These are phyloP conservation scores for Claviceps arundinis DNA, from an alignment of 2,329 filamentous ascomycete species.

Conservation along the genomic window DNA sequence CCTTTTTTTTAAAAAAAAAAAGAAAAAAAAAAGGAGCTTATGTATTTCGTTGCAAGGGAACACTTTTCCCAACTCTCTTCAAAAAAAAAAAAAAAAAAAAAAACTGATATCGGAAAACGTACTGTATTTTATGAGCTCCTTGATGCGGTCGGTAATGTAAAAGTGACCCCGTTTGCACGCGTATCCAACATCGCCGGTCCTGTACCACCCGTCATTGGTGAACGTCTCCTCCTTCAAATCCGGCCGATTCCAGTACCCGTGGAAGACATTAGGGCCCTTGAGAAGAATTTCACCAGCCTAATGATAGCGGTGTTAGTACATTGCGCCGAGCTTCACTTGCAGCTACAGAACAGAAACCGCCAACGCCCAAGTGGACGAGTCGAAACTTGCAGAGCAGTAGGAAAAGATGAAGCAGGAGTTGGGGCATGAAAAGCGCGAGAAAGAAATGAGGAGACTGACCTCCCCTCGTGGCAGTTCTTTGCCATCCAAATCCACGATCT, in stretches of 20 bases:
- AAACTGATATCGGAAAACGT: constrained; percentile 11
- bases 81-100: too few species aligned
- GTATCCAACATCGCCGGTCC: constrained; percentile 76
- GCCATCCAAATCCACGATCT: constrained; percentile 56
- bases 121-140: constrained; percentile 49
- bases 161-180: constrained; percentile 68
- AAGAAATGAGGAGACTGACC: constrained; percentile 11
- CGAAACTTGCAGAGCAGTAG: background rate
- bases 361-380: background rate
- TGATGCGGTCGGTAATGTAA: constrained; percentile 78
- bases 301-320: background rate
- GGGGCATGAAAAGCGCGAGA: background rate
- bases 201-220: constrained; percentile 72
- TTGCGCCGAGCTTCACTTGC: background rate
- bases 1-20: too few species aligned
- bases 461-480: constrained; percentile 41
- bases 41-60: too few species aligned
- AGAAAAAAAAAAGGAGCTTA: too few species aligned
- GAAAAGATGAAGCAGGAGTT: background rate
- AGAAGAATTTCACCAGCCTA: constrained; percentile 54
- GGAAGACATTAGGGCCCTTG: constrained; percentile 67
- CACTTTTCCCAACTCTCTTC: too few species aligned
- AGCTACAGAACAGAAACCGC: background rate
- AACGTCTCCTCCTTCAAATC: constrained; percentile 59
- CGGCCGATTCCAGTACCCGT: constrained; percentile 64